phyloP scores from a whole-genome alignment of 768 basidiomycete species.

The Dendrothele bispora region DNA sequence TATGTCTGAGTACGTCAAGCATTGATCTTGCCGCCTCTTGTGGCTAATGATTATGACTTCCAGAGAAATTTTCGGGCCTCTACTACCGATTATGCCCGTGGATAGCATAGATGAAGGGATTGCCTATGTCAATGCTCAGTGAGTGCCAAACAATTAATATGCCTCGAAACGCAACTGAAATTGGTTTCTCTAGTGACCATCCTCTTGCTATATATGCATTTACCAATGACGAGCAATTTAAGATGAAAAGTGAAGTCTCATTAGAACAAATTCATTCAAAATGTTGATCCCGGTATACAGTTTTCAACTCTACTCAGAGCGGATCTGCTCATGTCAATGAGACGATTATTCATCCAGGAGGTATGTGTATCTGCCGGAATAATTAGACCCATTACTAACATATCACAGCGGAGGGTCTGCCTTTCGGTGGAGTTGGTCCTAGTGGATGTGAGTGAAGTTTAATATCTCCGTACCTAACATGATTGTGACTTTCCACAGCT shows the following conservation, averaged over 20 bases:
- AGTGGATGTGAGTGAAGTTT: slow-evolving; percentile 70
- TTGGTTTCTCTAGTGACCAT: slow-evolving; percentile 39
- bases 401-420: slow-evolving; percentile 35
- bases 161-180: not conserved
- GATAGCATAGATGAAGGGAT: slow-evolving; percentile 56
- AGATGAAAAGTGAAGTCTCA: slow-evolving; percentile 40
- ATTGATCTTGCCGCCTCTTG: not conserved
- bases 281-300: slow-evolving; percentile 35
- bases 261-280: not conserved
- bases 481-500: too few relatives aligned
- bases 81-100: slow-evolving; percentile 63
- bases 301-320: slow-evolving; percentile 54
- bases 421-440: slow-evolving; percentile 57
- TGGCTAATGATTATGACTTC: not conserved
- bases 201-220: slow-evolving; percentile 69
- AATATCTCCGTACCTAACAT: too few relatives aligned
- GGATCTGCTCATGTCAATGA: slow-evolving; percentile 63
- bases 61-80: slow-evolving; percentile 76
- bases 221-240: slow-evolving; percentile 43
- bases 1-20: slow-evolving; percentile 52
- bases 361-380: slow-evolving; percentile 27
- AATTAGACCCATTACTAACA: not conserved
- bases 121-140: slow-evolving; percentile 54
- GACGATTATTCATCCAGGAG: slow-evolving; percentile 49
- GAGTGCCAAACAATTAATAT: slow-evolving; percentile 8